These are phyloP conservation scores for Colletotrichum viniferum DNA, from an alignment of 2,329 filamentous ascomycete species.

Conservation along the genomic window DNA sequence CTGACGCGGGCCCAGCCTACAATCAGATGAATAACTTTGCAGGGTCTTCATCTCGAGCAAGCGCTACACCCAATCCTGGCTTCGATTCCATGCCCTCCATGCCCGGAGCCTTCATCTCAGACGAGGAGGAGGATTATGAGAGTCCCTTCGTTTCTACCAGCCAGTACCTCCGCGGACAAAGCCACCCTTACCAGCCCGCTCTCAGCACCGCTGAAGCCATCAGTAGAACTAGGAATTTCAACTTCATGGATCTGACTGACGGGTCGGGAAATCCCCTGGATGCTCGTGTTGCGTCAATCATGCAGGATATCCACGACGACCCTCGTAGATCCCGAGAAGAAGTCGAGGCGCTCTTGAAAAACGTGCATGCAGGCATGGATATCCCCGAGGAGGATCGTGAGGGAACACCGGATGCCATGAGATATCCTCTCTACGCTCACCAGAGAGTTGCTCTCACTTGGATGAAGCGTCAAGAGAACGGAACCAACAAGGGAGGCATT, in stretches of 20 bases:
- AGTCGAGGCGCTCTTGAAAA: conserved; percentile 71
- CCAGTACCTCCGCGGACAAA: background rate
- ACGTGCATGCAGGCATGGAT: conserved; percentile 75
- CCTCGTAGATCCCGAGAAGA: conserved; percentile 59
- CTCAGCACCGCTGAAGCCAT: conserved; percentile 9
- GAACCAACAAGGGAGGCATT: conserved; percentile 78
- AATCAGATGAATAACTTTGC: background rate
- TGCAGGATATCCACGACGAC: conserved; percentile 39
- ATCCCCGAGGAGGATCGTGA: conserved; percentile 66
- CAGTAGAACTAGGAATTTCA: conserved; percentile 11
- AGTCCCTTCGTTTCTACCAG: background rate
- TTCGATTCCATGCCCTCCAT: background rate
- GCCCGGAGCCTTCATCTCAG: conserved; percentile 1
- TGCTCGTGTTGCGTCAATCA: conserved; percentile 3
- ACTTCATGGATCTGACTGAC: conserved; percentile 30
- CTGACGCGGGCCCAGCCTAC: background rate
- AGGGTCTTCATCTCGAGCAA: background rate
- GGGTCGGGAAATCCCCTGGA: conserved; percentile 38
- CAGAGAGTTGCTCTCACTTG: conserved; percentile 80
- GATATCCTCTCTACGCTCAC: conserved; percentile 75
- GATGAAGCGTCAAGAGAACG: conserved; percentile 76
- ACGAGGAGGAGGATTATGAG: background rate
- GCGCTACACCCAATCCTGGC: background rate
- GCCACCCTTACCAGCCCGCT: background rate
- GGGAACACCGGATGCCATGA: conserved; percentile 72